These are phyloP conservation scores for Penicillium canariense DNA, from an alignment of 495 filamentous ascomycete species.

Conservation along the genomic window DNA sequence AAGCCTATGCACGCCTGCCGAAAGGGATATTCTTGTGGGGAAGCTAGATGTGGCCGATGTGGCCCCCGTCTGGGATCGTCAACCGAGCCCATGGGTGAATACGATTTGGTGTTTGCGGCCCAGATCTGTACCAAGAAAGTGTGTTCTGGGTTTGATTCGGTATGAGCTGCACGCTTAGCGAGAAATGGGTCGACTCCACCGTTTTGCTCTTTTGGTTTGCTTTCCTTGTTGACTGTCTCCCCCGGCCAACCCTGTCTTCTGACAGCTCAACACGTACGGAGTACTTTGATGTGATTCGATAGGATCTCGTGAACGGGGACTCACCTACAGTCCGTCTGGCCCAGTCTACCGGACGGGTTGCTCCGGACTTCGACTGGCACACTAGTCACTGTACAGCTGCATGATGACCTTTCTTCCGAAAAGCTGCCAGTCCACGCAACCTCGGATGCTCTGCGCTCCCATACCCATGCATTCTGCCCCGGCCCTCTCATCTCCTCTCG, in stretches of 20 bases:
- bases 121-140: too few species aligned
- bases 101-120: slow-evolving; percentile 2
- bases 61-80: slow-evolving; percentile 12
- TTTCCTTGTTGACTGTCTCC: background rate
- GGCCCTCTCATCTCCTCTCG: background rate
- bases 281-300: background rate
- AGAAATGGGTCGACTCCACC: background rate
- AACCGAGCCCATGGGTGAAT: too few species aligned
- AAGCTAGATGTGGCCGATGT: slow-evolving; percentile 5
- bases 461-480: background rate
- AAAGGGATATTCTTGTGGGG: slow-evolving; percentile 15
- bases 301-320: slow-evolving; percentile 1
- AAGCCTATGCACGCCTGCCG: slow-evolving; percentile 9
- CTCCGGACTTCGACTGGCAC: background rate
- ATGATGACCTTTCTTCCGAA: too few species aligned
- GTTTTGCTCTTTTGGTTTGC: background rate
- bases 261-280: background rate
- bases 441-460: background rate
- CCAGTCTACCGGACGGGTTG: background rate
- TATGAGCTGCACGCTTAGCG: background rate
- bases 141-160: too few species aligned
- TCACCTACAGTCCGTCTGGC: background rate
- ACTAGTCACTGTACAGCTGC: background rate
- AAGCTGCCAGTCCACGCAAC: too few species aligned
- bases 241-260: background rate